Base-by-base conservation (phyloP, 2,329 filamentous ascomycete species). In the Shiraia sp. region DNA sequence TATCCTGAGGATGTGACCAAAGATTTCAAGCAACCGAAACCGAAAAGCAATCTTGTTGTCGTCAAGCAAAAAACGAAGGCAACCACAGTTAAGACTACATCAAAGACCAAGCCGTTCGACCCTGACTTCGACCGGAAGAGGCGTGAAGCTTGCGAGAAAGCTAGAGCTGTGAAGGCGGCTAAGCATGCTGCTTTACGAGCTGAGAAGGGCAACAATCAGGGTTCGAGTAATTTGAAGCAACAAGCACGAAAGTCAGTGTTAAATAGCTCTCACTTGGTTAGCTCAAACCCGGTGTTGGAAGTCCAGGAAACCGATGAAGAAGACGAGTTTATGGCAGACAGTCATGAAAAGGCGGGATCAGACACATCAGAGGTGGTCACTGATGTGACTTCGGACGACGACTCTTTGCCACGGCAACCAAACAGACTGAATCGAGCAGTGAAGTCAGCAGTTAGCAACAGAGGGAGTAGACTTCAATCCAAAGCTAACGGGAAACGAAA, bases 21-120 rank as follows among this genome's bases (percentile, higher is more conserved):
- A 26, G 36, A 51, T 22, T 65, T 64, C 44, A 52, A 57, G 32
- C 50, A 60, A 15, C 57, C 57, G 0, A 41, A 60, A 15, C 57
- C 57, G 0, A 41, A 43, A 14, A 44, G 47, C 17, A 50, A 45
- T 16, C 29, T 45, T 6, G 40, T 53, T 29, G 46, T 42, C 7
- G 38, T 55, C 13, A 53, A 47, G 28, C 39, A 50, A 14, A 40
- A 19, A 4, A 30, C n/a, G 3, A 35, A 30, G 9, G 45, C 45
- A 24, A 38, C 31, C 27, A 47, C 40, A 15, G 17, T 22, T 2
- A 53, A 46, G 24, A 42, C 28, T 22, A 45, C 32, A 3, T n/a
- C 30, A 13, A 36, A 42, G 24, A 25, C 10, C 10, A 14, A 13
- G 5, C 14, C 23, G 32, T 17, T 29, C 29, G 6, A 22, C 29